These are phyloP conservation scores for Hippophae rhamnoides DNA, from an alignment of 306 rosid species.

Conservation along the genomic window DNA sequence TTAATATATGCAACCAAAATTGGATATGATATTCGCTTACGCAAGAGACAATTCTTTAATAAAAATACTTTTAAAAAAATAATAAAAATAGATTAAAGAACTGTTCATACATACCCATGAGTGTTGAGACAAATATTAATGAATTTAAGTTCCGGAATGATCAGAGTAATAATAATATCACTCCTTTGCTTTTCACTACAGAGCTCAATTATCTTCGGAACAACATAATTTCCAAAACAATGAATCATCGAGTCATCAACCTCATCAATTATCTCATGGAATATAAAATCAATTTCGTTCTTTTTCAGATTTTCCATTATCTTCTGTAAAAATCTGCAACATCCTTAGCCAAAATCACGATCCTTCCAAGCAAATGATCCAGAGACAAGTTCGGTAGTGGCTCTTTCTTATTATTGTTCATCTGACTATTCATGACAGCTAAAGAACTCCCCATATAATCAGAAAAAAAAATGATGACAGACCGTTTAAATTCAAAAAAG, in stretches of 20 bases:
- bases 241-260: constrained; percentile 31
- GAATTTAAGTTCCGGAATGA: constrained; percentile 10
- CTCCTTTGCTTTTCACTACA: constrained; percentile 45
- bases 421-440: neutral
- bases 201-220: constrained; percentile 41
- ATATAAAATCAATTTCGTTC: constrained; percentile 11
- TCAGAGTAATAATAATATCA: constrained; percentile 22
- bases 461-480: neutral
- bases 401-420: constrained; percentile 5
- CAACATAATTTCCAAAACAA: constrained; percentile 43
- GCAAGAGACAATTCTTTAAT: no score
- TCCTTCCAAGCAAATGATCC: constrained; percentile 15
- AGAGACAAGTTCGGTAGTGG: constrained; percentile 2
- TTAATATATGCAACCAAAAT: no score
- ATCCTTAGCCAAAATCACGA: constrained; percentile 33
- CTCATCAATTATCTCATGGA: constrained; percentile 28
- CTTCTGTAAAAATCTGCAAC: constrained; percentile 30
- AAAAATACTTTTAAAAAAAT: no score
- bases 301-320: constrained; percentile 16
- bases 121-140: constrained; percentile 25
- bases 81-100: no score
- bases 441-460: neutral
- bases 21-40: no score
- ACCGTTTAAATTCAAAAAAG: constrained; percentile 10
- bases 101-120: constrained; percentile 38